Conservation (phyloP, 1,139 yeast genomes). For the Debaryomyces sp. region DNA sequence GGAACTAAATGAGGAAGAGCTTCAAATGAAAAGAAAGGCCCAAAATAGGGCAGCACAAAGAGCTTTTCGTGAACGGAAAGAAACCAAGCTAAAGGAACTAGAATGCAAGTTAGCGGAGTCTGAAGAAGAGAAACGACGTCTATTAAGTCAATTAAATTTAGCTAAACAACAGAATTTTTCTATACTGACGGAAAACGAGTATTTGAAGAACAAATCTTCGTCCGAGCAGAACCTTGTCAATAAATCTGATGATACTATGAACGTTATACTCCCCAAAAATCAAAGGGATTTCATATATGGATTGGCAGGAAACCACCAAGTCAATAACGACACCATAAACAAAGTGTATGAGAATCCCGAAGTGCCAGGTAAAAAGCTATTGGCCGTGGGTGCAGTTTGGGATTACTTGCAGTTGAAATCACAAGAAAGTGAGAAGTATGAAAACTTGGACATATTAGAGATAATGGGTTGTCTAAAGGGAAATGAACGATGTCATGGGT, state of each 20-base stretch:
- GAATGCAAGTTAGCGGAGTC: conserved; percentile 60
- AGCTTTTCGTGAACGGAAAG: conserved; percentile 86
- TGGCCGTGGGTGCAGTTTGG: conserved; percentile 84
- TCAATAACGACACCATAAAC: conserved; percentile 23
- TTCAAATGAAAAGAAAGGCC: conserved; percentile 64
- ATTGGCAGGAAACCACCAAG: conserved; percentile 25
- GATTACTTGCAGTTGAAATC: conserved; percentile 60
- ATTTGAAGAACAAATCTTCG: conserved; percentile 22
- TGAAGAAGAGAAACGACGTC: conserved; percentile 57
- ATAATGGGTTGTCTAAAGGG: conserved; percentile 67
- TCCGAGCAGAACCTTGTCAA: background rate
- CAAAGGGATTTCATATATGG: conserved; percentile 41
- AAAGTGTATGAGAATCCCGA: conserved; percentile 42
- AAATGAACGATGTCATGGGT: conserved; percentile 75
- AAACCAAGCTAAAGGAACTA: conserved; percentile 68
- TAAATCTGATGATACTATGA: conserved; percentile 4
- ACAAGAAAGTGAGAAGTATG: conserved; percentile 47
- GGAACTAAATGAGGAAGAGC: conserved; percentile 50
- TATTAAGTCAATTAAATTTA: conserved; percentile 56
- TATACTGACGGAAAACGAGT: conserved; percentile 62
- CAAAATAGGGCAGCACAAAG: conserved; percentile 90
- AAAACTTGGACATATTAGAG: conserved; percentile 54
- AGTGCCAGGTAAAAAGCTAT: conserved; percentile 44
- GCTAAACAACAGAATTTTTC: conserved; percentile 56
- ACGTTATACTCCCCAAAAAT: conserved; percentile 39